Evolutionary conservation across 495 filamentous ascomycete species (phyloP).

Genomic region (Thermochaetoides thermophila): DNA sequence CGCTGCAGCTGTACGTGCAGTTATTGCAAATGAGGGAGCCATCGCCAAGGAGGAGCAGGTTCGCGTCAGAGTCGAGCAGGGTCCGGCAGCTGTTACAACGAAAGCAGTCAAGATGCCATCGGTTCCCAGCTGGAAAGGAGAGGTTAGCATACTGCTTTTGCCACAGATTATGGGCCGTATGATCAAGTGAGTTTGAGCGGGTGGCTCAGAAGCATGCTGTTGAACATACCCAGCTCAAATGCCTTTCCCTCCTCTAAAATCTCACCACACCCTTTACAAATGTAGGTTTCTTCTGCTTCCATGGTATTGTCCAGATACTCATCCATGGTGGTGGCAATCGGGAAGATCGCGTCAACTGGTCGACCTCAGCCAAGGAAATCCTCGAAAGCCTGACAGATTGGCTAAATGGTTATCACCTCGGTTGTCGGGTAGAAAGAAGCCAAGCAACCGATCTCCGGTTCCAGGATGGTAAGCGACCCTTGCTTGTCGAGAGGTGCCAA

Average conservation of each 20-base stretch:
- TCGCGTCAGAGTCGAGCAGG: constrained; percentile 94
- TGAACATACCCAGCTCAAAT: constrained; percentile 79
- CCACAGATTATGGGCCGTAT: too few relatives aligned
- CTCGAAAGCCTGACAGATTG: too few relatives aligned
- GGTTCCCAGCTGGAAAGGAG: constrained; percentile 65
- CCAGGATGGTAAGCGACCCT: too few relatives aligned
- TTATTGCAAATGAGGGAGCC: constrained; percentile 98
- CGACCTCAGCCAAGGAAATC: too few relatives aligned
- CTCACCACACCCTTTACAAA: constrained; percentile 98
- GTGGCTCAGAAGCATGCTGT: not conserved
- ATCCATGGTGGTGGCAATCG: constrained; percentile 34
- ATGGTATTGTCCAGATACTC: constrained; percentile 67
- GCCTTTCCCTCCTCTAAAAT: constrained; percentile 97
- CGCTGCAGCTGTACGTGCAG: constrained; percentile 98
- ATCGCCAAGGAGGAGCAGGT: constrained; percentile 91
- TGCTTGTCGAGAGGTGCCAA: too few relatives aligned
- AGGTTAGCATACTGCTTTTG: not conserved
- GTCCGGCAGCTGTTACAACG: constrained; percentile 93
- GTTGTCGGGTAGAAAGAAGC: too few relatives aligned
- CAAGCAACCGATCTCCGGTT: too few relatives aligned
- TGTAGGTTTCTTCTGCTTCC: constrained; percentile 81
- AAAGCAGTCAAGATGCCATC: constrained; percentile 99
- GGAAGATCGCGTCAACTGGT: too few relatives aligned
- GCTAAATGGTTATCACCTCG: too few relatives aligned
- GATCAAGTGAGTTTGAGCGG: not conserved